phyloP scores from a whole-genome alignment of 257 asterid species.

The Salvia hispanica region DNA sequence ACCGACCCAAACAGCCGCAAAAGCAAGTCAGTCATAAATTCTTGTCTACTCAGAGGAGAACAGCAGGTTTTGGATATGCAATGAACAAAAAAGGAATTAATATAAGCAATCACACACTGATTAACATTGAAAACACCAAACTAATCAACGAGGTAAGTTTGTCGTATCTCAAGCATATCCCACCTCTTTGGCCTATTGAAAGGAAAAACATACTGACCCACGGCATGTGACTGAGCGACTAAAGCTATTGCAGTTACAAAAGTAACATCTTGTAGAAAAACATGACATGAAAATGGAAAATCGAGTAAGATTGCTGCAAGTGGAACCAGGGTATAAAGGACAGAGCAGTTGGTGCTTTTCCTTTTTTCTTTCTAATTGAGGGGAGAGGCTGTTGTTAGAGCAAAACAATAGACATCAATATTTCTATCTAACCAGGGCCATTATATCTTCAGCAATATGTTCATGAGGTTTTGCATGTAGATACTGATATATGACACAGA shows the following conservation, averaged over 20 bases:
- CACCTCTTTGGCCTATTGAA: not conserved
- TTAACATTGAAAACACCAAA: not conserved
- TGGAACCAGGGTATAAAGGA: not conserved
- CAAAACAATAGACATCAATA: not conserved
- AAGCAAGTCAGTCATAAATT: not conserved
- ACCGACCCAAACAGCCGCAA: slow-evolving; percentile 6
- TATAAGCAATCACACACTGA: slow-evolving; percentile 14
- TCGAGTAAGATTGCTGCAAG: not conserved
- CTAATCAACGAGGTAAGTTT: slow-evolving; percentile 11
- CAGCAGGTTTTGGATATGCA: not conserved
- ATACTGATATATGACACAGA: not conserved
- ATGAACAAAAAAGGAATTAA: not conserved
- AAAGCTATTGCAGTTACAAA: not conserved
- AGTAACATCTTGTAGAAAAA: not conserved
- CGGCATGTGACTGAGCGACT: slow-evolving; percentile 12
- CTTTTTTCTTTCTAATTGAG: not conserved
- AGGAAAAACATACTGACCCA: slow-evolving; percentile 16
- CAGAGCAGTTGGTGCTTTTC: not conserved
- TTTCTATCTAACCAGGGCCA: not conserved
- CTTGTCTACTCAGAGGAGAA: not conserved
- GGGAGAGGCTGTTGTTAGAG: not conserved
- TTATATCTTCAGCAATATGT: not conserved
- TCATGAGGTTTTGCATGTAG: not conserved
- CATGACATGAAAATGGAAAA: not conserved
- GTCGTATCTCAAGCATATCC: not conserved